Percentiles rank a stretch among this genome's conserved stretches.
Evolutionary conservation across 2,329 filamentous ascomycete species (phyloP).

Genomic region (Fusarium devonianum): DNA sequence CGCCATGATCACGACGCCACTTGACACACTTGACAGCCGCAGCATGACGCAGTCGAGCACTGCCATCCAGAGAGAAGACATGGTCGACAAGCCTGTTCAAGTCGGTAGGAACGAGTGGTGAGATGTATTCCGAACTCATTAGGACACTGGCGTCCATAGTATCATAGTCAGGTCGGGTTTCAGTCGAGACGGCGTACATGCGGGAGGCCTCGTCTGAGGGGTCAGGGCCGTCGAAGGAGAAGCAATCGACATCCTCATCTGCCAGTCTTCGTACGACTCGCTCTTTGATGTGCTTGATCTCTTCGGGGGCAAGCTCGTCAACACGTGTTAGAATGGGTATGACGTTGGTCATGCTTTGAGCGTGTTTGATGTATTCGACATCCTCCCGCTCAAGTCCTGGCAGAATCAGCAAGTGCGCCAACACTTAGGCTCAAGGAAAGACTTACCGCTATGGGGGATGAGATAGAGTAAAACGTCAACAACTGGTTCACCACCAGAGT

Average conservation of each 20-base stretch:
- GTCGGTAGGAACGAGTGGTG: conserved; percentile 80
- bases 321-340: conserved; percentile 82
- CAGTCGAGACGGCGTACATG: conserved; percentile 81
- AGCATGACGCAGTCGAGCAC: conserved; percentile 81
- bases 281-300: conserved; percentile 66
- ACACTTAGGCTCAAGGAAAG: background rate
- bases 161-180: conserved; percentile 73
- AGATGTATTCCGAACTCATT: conserved; percentile 90
- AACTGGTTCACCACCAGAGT: conserved; percentile 81
- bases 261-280: conserved; percentile 64
- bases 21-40: conserved; percentile 82
- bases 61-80: conserved; percentile 79
- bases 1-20: conserved; percentile 62
- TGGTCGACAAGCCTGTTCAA: conserved; percentile 72
- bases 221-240: conserved; percentile 64
- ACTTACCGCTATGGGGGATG: conserved; percentile 69
- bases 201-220: conserved; percentile 45
- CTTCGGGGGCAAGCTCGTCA: conserved; percentile 69
- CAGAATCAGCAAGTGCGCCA: conserved; percentile 12
- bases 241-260: conserved; percentile 66
- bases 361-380: conserved; percentile 72
- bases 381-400: conserved; percentile 56
- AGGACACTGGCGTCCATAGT: conserved; percentile 91
- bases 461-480: conserved; percentile 89
- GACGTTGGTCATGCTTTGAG: conserved; percentile 80